Evolutionary conservation across 2,329 filamentous ascomycete species (phyloP).

Genomic region (Mycosphaerella sp.): DNA sequence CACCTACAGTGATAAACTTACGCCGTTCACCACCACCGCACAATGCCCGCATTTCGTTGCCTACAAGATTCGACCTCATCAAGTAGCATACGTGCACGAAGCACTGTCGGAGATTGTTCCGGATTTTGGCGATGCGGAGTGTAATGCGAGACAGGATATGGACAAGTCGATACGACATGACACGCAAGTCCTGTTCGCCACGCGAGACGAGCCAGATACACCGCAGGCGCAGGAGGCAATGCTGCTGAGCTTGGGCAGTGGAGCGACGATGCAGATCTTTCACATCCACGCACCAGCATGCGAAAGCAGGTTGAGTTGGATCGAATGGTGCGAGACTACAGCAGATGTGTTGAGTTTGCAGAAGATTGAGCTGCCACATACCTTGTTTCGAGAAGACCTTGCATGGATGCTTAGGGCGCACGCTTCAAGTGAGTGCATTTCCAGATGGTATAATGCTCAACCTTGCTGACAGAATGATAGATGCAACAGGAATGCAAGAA

Average conservation of each 20-base stretch:
- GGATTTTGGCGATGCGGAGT: slow-evolving; percentile 3
- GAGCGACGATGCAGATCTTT: slow-evolving; percentile 7
- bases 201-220: slow-evolving; percentile 9
- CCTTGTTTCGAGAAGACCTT: slow-evolving; percentile 13
- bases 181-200: slow-evolving; percentile 10
- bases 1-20: slow-evolving; percentile 7
- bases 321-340: slow-evolving; percentile 7
- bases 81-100: slow-evolving; percentile 10
- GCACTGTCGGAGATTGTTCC: slow-evolving; percentile 5
- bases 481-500: slow-evolving; percentile 11
- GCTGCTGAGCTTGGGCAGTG: slow-evolving; percentile 10
- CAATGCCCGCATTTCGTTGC: slow-evolving; percentile 2
- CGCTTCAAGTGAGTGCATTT: slow-evolving; percentile 10
- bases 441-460: neutral
- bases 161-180: slow-evolving; percentile 8
- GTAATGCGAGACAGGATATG: slow-evolving; percentile 6
- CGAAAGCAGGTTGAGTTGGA: slow-evolving; percentile 3
- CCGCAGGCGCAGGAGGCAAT: slow-evolving; percentile 9
- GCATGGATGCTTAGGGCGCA: slow-evolving; percentile 14
- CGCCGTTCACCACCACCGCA: neutral
- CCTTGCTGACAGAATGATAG: slow-evolving; percentile 2
- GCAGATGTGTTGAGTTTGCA: slow-evolving; percentile 9
- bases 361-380: slow-evolving; percentile 11
- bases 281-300: slow-evolving; percentile 5
- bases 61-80: slow-evolving; percentile 9